phyloP scores from a whole-genome alignment of 805 yeast species.

The Kodamaea neixiangensis region DNA sequence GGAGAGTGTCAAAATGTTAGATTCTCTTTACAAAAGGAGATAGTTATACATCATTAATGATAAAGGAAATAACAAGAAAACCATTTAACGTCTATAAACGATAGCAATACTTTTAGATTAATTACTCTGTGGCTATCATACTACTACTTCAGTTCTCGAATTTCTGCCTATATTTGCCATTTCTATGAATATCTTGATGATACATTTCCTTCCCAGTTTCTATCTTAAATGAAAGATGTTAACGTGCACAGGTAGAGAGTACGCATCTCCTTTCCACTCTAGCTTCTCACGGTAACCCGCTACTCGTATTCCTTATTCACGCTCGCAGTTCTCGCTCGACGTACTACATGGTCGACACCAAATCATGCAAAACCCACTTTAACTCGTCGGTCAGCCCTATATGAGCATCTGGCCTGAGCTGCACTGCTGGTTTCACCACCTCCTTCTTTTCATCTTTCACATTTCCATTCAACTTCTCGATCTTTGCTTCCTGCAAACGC shows the following conservation, averaged over 20 bases:
- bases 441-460: slow-evolving; percentile 9
- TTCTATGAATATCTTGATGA: background rate
- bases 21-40: slow-evolving; percentile 19
- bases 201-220: background rate
- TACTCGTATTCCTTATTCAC: too few species aligned
- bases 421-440: slow-evolving; percentile 11
- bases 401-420: slow-evolving; percentile 32
- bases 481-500: background rate
- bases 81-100: too few species aligned
- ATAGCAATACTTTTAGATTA: too few species aligned
- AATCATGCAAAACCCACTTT: slow-evolving; percentile 69
- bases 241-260: background rate
- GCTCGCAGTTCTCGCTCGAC: slow-evolving; percentile 5
- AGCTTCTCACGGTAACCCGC: too few species aligned
- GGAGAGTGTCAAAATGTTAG: slow-evolving; percentile 15
- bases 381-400: slow-evolving; percentile 67
- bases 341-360: slow-evolving; percentile 48
- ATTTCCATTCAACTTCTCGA: slow-evolving; percentile 6
- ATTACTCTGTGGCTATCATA: too few species aligned
- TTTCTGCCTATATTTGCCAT: background rate
- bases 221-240: background rate
- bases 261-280: too few species aligned
- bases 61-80: too few species aligned
- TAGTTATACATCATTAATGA: background rate
- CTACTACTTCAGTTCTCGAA: too few species aligned